Evolutionary conservation across 805 yeast genomes (phyloP), one percentile per base, ranked within the genome.

Genomic region (Brettanomyces custersianus): DNA sequence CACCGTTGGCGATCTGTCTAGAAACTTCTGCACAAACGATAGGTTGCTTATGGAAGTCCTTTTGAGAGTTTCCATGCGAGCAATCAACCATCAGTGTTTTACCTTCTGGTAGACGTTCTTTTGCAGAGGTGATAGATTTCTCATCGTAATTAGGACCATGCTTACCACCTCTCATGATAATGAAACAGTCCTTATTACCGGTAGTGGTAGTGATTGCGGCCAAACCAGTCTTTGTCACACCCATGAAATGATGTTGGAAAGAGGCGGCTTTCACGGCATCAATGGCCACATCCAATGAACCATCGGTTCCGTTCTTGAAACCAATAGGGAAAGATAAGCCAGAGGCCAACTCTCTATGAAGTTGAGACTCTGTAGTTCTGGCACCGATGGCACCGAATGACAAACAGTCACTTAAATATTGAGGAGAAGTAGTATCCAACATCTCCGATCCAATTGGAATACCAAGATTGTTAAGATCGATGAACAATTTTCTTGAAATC

Each of bases 321-420:
- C 98, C 98, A 39, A 90, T 78, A 40, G 98, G 98, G 90, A 90
- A 90, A n/a, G 95, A 84, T 42, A 92, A 70, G 36, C 98, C 98
- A 7, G 96, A 88, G 16, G 97, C 94, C 51, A 90, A 75, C 65
- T 90, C 98, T 65, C 98, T 80, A 68, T 90, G 98, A 42, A 90
- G 74, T 63, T 90, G 98, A 30, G 96, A 90, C 66, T 90, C 98
- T 33, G 98, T 90, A 40, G 98, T 90, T 69, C 98, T 80, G 39
- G 98, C 98, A 56, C 98, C 98, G 63, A 90, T 88, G 41, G 98
- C 98, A 54, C 98, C 98, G 48, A 90, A 77, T 23, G 94, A 81
- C 46, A 90, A 71, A 49, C 88, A 70, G 60, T 92, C 98, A 19
- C 90, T 79, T 47, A 90, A 72, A 72, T 73, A 90, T 70, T 90